A percentile compares a stretch with the other conserved stretches of the same genome.
Conservation (phyloP, 495 filamentous ascomycete species). For the Neurospora tetraspora region DNA sequence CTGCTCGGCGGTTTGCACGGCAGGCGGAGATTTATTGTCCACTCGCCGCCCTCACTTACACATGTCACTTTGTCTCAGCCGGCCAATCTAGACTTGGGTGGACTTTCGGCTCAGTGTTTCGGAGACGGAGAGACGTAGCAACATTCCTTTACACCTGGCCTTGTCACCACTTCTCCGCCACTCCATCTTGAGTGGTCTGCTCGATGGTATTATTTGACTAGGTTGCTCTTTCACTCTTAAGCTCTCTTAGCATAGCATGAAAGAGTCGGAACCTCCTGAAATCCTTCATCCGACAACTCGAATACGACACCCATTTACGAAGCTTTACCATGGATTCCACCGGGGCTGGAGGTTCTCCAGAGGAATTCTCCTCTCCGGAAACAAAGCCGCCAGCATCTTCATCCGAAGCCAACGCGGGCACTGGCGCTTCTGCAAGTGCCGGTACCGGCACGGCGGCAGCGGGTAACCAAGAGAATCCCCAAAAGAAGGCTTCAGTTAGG, state of each 20-base stretch:
- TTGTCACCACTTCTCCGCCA: neutral
- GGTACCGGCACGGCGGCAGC: neutral
- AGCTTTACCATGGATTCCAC: constrained; percentile 5
- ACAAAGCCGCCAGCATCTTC: neutral
- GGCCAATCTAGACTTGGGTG: neutral
- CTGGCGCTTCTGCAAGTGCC: neutral
- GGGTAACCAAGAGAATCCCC: constrained; percentile 17
- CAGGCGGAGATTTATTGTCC: constrained; percentile 2
- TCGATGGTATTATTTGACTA: neutral
- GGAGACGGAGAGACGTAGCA: neutral
- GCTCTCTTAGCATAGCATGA: neutral
- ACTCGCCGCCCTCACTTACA: neutral
- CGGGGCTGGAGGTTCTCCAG: neutral
- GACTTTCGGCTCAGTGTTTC: neutral
- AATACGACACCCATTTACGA: neutral
- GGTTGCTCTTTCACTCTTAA: neutral
- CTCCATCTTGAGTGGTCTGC: neutral
- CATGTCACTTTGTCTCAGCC: neutral
- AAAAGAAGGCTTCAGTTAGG: constrained; percentile 33
- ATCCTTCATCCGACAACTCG: neutral
- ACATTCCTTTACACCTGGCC: neutral
- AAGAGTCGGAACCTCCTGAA: neutral
- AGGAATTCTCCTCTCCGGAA: neutral
- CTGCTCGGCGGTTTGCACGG: neutral
- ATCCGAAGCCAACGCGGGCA: neutral